Evolutionary conservation across 805 yeast species (phyloP).

Genomic region (Ogataea chonburiensis): DNA sequence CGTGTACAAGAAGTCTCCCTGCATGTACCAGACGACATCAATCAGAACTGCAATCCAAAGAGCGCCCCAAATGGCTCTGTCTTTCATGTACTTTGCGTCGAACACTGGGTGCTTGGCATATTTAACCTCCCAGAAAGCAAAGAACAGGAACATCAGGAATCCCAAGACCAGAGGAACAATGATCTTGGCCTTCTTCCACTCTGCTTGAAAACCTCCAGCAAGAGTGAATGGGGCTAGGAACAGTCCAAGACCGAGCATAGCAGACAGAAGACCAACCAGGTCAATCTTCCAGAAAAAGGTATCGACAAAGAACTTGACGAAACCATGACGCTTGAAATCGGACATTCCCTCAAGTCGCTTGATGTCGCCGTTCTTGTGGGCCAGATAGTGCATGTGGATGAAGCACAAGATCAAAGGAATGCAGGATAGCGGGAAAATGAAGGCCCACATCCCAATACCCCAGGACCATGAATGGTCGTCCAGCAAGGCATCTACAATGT

Average conservation of each 20-base stretch:
- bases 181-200: slow-evolving; percentile 61
- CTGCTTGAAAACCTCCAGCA: slow-evolving; percentile 58
- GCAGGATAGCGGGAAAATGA: slow-evolving; percentile 64
- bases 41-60: slow-evolving; percentile 54
- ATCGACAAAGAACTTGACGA: slow-evolving; percentile 32
- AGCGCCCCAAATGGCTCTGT: slow-evolving; percentile 77
- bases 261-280: slow-evolving; percentile 55
- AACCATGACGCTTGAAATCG: slow-evolving; percentile 34
- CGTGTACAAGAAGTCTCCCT: slow-evolving; percentile 65
- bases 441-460: slow-evolving; percentile 82
- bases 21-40: slow-evolving; percentile 66
- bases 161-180: slow-evolving; percentile 75
- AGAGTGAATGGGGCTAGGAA: slow-evolving; percentile 71
- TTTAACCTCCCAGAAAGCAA: slow-evolving; percentile 56
- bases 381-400: slow-evolving; percentile 54
- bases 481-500: slow-evolving; percentile 43
- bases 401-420: slow-evolving; percentile 58
- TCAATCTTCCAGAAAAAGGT: slow-evolving; percentile 64
- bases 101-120: slow-evolving; percentile 60
- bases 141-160: slow-evolving; percentile 55
- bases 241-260: slow-evolving; percentile 59
- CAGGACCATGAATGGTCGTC: slow-evolving; percentile 54
- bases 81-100: slow-evolving; percentile 57
- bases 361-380: slow-evolving; percentile 54
- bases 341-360: slow-evolving; percentile 33